Conservation (phyloP, 441 rosid genomes). For the Daphne laureola region DNA sequence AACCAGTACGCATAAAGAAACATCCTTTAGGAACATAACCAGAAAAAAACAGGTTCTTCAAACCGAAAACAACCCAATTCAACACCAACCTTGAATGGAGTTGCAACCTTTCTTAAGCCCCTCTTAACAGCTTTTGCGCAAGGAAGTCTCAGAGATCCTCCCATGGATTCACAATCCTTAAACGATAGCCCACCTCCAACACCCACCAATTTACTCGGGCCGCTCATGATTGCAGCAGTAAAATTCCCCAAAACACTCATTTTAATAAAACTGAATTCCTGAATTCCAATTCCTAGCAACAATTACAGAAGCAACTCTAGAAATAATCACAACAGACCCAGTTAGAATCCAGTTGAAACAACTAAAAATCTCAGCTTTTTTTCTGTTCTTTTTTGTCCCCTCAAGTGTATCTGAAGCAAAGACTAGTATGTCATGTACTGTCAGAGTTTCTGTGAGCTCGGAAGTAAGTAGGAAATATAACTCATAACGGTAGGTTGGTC, state of each 20-base stretch:
- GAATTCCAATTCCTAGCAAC: too few relatives aligned
- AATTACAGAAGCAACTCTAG: too few relatives aligned
- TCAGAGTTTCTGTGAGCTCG: too few relatives aligned
- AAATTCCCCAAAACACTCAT: conserved; percentile 50
- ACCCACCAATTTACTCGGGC: conserved; percentile 15
- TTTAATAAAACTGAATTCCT: conserved; percentile 3
- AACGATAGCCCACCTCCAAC: conserved; percentile 26
- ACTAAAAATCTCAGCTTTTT: too few relatives aligned
- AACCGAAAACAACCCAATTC: not conserved
- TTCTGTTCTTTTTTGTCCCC: too few relatives aligned
- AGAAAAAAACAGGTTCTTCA: not conserved
- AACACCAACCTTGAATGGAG: conserved; percentile 39
- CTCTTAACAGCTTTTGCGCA: conserved; percentile 20
- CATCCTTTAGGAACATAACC: not conserved
- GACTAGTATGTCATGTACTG: too few relatives aligned
- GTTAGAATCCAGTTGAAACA: too few relatives aligned
- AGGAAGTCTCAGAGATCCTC: conserved; percentile 29
- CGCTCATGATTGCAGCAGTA: conserved; percentile 41
- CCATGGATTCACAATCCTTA: conserved; percentile 37
- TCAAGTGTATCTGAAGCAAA: too few relatives aligned
- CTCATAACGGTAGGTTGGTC: too few relatives aligned
- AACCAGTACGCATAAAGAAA: not conserved
- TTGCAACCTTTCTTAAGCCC: conserved; percentile 23
- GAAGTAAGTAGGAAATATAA: too few relatives aligned
- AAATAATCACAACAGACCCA: too few relatives aligned